Evolutionary conservation across 148 eudicot genomes (phyloP).

Genomic region (Chenopodium suecicum): DNA sequence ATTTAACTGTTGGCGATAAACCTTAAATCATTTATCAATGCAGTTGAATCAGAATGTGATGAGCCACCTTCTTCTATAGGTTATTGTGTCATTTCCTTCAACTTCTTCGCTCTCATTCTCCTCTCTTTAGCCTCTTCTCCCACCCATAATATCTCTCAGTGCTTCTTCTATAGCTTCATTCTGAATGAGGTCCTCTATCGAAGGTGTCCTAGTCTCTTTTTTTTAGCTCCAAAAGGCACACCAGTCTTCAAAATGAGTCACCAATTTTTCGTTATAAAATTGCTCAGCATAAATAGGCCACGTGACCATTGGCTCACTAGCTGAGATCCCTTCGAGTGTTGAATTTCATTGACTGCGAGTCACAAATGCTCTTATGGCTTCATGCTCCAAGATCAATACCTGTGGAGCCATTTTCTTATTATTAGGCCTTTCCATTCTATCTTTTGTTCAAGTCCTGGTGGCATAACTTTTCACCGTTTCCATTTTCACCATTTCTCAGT

Average conservation of each 20-base stretch:
- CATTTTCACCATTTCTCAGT: background rate
- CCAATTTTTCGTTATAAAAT: constrained; percentile 29
- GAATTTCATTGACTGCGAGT: constrained; percentile 35
- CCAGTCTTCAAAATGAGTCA: constrained; percentile 24
- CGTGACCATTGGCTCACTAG: constrained; percentile 34
- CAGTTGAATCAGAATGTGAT: constrained; percentile 27
- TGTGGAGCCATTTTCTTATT: constrained; percentile 23
- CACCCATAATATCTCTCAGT: constrained; percentile 23
- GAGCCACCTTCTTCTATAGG: constrained; percentile 37
- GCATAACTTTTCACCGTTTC: constrained; percentile 1
- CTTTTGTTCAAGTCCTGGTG: constrained; percentile 5
- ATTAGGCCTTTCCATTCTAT: constrained; percentile 4
- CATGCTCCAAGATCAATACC: constrained; percentile 21
- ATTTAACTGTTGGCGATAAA: constrained; percentile 8
- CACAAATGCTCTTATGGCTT: constrained; percentile 20
- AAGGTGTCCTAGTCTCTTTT: background rate
- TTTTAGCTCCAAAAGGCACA: constrained; percentile 26
- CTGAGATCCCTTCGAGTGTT: constrained; percentile 31
- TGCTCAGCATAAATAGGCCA: constrained; percentile 38
- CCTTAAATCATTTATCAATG: constrained; percentile 19
- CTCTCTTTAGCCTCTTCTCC: constrained; percentile 28
- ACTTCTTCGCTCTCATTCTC: constrained; percentile 19
- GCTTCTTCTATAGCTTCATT: constrained; percentile 20
- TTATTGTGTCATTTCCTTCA: constrained; percentile 30
- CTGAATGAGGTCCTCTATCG: background rate